Percentiles rank a stretch among this genome's conserved stretches.
phyloP scores from a whole-genome alignment of 2,329 filamentous ascomycete species.

The Aspergillus neoniger region DNA sequence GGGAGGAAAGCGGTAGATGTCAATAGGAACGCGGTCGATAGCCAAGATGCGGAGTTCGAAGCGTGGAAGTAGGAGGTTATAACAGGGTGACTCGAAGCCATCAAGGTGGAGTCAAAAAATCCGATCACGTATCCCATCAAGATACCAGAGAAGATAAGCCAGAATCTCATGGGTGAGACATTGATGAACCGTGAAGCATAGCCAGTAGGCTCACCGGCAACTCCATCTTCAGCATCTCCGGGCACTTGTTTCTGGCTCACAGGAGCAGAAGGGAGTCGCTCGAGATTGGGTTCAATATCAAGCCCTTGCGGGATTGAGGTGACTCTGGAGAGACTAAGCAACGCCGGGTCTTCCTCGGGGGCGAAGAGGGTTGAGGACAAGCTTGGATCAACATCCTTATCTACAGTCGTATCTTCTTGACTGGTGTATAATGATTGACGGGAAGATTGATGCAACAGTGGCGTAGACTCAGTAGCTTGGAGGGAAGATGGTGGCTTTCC shows the following conservation, averaged over 20 bases:
- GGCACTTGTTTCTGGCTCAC: conserved; percentile 14
- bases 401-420: not conserved
- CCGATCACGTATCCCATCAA: conserved; percentile 58
- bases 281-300: conserved; percentile 30
- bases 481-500: not conserved
- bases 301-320: conserved; percentile 31
- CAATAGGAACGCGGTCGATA: conserved; percentile 76
- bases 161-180: conserved; percentile 54
- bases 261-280: conserved; percentile 23
- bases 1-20: conserved; percentile 77
- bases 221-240: conserved; percentile 11
- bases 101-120: conserved; percentile 75
- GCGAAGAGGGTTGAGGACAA: not conserved
- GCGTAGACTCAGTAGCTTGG: conserved; percentile 5
- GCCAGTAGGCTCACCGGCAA: conserved; percentile 15
- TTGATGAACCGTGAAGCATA: conserved; percentile 41
- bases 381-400: not conserved
- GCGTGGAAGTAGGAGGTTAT: conserved; percentile 78
- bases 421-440: not conserved
- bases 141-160: conserved; percentile 63
- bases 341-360: not conserved
- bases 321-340: conserved; percentile 15
- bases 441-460: conserved; percentile 2
- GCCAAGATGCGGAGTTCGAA: conserved; percentile 78
- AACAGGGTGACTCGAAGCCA: conserved; percentile 78